phyloP scores from a whole-genome alignment of 495 filamentous ascomycete genomes.

The Talaromyces ruber region DNA sequence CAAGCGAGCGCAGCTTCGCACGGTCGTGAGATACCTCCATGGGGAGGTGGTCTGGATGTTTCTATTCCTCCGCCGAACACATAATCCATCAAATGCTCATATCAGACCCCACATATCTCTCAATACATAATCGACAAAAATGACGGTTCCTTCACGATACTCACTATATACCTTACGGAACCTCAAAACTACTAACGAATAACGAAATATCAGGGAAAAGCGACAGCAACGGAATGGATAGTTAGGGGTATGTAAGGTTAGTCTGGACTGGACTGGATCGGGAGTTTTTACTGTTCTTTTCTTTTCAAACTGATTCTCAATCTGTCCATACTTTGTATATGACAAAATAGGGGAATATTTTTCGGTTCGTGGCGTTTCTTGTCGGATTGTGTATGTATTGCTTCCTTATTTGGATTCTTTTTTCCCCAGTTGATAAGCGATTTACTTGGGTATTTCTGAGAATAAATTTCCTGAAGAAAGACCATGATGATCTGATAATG shows the following conservation, averaged over 20 bases:
- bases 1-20: not conserved
- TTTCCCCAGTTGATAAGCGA: not conserved
- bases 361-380: not conserved
- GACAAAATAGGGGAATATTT: not conserved
- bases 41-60: not conserved
- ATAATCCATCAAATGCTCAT: not conserved
- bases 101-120: not conserved
- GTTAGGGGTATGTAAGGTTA: not conserved
- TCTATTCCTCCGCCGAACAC: constrained; percentile 1
- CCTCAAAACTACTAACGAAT: not conserved
- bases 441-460: not conserved
- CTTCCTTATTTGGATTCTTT: not conserved
- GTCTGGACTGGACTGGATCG: not conserved
- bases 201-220: not conserved
- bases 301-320: not conserved
- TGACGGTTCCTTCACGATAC: not conserved
- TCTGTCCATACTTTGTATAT: not conserved
- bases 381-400: not conserved
- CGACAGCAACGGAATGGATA: not conserved
- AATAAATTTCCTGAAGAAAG: not conserved
- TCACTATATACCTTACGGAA: not conserved
- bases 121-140: not conserved
- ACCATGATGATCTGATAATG: not conserved
- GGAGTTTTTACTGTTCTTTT: not conserved
- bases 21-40: not conserved